A percentile compares a stretch with the other conserved stretches of the same genome.
Conservation (phyloP, 768 basidiomycete genomes). For the Collybia mongolica region DNA sequence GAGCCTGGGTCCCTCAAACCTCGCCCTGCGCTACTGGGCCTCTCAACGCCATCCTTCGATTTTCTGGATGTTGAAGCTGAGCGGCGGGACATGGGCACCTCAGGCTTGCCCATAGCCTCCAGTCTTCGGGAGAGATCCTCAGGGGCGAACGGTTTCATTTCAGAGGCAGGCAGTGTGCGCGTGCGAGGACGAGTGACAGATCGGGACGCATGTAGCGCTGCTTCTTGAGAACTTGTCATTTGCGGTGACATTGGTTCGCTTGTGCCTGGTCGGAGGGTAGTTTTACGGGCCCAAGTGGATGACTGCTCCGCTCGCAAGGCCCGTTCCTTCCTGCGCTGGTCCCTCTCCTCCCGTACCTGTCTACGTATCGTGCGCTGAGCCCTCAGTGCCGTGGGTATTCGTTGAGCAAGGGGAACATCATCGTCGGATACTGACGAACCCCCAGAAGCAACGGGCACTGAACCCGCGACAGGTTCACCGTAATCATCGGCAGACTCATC, state of each 20-base stretch:
- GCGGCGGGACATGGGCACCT: conserved; percentile 7
- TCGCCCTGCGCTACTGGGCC: conserved; percentile 17
- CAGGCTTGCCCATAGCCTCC: conserved; percentile 43
- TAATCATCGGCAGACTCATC: conserved; percentile 40
- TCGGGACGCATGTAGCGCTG: conserved; percentile 32
- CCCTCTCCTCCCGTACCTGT: conserved; percentile 68
- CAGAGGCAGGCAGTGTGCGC: conserved; percentile 40
- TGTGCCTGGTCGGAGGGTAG: conserved; percentile 37
- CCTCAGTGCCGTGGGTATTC: conserved; percentile 78
- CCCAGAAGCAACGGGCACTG: conserved; percentile 1
- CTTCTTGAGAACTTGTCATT: conserved; percentile 34
- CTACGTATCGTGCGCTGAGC: conserved; percentile 81
- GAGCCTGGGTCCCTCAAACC: conserved; percentile 6
- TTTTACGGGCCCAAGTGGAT: conserved; percentile 23
- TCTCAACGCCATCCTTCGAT: conserved; percentile 5
- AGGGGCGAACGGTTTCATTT: conserved; percentile 40
- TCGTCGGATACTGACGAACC: conserved; percentile 51
- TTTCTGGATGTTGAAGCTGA: conserved; percentile 6
- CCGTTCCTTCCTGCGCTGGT: conserved; percentile 52
- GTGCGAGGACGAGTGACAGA: conserved; percentile 38
- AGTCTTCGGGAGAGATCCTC: conserved; percentile 63
- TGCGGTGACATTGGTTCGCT: conserved; percentile 12
- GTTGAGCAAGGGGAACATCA: conserved; percentile 79
- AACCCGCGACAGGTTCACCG: conserved; percentile 23
- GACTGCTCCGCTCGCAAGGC: conserved; percentile 25